These are phyloP conservation scores for Barnettozyma hawaiiensis DNA, from an alignment of 1,139 yeast species.

Conservation along the genomic window DNA sequence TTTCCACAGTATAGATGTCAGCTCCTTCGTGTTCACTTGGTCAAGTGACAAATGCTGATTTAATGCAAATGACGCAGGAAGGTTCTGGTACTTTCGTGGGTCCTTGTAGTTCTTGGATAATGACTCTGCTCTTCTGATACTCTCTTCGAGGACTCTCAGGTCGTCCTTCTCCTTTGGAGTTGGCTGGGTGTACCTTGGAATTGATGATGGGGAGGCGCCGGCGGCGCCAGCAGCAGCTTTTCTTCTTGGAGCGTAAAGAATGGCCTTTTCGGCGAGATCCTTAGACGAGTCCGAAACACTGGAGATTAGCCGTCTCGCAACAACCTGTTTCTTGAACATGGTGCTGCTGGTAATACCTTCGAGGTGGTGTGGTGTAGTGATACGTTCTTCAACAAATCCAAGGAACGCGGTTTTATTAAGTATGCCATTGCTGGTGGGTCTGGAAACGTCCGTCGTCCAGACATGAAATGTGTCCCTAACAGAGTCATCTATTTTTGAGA, in stretches of 20 bases:
- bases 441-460: neutral
- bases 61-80: conserved; percentile 49
- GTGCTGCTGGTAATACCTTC: too few relatives aligned
- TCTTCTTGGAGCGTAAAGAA: conserved; percentile 12
- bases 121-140: conserved; percentile 30
- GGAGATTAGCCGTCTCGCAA: conserved; percentile 9
- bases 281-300: conserved; percentile 20
- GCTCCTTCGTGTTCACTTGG: conserved; percentile 38
- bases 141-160: conserved; percentile 29
- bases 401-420: too few relatives aligned
- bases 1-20: conserved; percentile 46
- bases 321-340: neutral
- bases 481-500: neutral
- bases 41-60: conserved; percentile 54
- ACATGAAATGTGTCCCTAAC: neutral
- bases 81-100: conserved; percentile 39
- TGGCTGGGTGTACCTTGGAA: neutral
- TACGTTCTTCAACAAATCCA: neutral
- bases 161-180: conserved; percentile 14
- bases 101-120: conserved; percentile 35
- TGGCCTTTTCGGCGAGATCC: conserved; percentile 19
- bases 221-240: too few relatives aligned
- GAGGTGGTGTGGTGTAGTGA: too few relatives aligned
- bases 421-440: neutral
- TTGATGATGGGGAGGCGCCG: neutral